Base-by-base conservation (phyloP, 331 rosid species). In the Quercus lobata region DNA sequence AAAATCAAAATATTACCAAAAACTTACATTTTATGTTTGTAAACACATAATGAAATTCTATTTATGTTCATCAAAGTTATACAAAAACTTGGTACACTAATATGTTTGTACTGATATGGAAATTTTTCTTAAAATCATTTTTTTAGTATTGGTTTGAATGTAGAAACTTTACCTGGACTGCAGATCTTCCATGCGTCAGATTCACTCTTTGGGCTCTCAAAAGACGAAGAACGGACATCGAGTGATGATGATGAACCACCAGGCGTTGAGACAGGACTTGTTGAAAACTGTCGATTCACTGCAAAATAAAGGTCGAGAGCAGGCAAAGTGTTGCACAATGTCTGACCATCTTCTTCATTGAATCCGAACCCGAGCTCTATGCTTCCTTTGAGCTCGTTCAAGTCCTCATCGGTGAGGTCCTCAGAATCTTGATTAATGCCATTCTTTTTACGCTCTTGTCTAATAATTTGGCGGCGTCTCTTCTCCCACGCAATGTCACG, bases 271-370 rank as follows among this genome's bases (percentile, higher is more conserved):
- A 76, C 86, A 0, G 96, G 91, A 22, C 91, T 89, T 0, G 77
- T 79, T 0, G 93, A 86, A 0, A 90, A 8, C 74, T 93, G 93
- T 3, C 99, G 86, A 76, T 93, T 91, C 4, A 95, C 97, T 0
- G 98, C 98, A 17, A 95, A 95, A 57, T 95, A 95, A 5, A 95
- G 92, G 76, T 95, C 99, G 0, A 95, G 92, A 57, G 99, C 99
- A 0, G 99, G 99, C 83, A 95, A 86, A 3, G 99, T 95, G 44
- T 83, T 82, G 58, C 97, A 89, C 4, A 95, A 69, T 24, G 57
- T 83, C 22, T 93, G 99, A 3, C 96, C 97, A 11, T 91, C 91
- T 76, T 93, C 99, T 53, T 95, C 99, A 3, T 90, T 93, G 83
- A 95, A 95, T 22, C 98, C 98, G 49, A 95, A 95, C 29, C 99